Percentiles rank a stretch among this genome's conserved stretches.
Evolutionary conservation across 139 green algal genomes (phyloP).

Genomic region (Pseudopediastrum boryanum): DNA sequence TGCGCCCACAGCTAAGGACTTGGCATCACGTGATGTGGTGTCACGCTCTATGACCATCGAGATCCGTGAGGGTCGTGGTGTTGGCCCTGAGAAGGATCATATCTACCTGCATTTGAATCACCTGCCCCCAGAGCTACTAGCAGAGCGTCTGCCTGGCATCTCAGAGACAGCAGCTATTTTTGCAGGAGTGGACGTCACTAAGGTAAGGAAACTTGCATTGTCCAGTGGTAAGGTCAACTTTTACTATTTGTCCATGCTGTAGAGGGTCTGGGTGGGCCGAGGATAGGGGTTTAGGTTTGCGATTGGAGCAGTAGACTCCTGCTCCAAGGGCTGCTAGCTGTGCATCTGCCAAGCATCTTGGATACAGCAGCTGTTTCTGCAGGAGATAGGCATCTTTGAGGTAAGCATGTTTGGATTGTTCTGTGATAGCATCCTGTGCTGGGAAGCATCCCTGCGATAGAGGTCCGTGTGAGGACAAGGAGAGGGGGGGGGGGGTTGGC

Average conservation of each 20-base stretch:
- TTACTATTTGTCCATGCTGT: background rate
- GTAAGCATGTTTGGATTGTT: too few relatives aligned
- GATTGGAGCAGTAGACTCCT: too few relatives aligned
- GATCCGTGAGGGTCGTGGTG: conserved; percentile 88
- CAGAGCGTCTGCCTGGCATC: conserved; percentile 96
- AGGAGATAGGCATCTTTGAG: too few relatives aligned
- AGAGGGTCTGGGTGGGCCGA: too few relatives aligned
- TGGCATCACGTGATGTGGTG: conserved; percentile 97
- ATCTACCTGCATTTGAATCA: conserved; percentile 99
- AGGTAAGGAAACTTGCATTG: conserved; percentile 49
- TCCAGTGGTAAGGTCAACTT: background rate
- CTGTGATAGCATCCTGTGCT: too few relatives aligned
- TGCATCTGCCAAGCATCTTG: too few relatives aligned
- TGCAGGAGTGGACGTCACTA: conserved; percentile 96
- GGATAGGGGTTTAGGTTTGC: too few relatives aligned
- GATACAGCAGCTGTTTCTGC: too few relatives aligned
- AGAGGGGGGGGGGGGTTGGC: too few relatives aligned
- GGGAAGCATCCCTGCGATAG: too few relatives aligned
- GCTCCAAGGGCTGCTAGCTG: too few relatives aligned
- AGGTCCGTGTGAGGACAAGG: too few relatives aligned
- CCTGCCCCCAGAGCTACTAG: conserved; percentile 95
- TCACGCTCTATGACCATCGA: conserved; percentile 94
- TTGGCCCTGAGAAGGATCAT: conserved; percentile 90
- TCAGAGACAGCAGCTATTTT: conserved; percentile 99
- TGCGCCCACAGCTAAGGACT: conserved; percentile 96